Conservation (phyloP, 495 filamentous ascomycete species). For the Neohortaea acidophila region DNA sequence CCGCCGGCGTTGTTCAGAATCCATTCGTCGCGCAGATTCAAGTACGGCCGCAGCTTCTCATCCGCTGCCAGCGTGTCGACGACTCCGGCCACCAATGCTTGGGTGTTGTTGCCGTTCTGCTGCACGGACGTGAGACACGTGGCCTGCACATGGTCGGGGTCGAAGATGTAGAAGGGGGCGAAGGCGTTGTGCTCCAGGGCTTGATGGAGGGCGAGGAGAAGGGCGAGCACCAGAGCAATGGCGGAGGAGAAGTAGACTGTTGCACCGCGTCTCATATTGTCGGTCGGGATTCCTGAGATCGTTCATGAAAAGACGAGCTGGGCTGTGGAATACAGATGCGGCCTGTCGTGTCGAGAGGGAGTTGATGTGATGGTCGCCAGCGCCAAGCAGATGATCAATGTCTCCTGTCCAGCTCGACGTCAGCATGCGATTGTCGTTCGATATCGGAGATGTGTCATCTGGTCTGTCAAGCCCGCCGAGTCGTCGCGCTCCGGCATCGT, state of each 20-base stretch:
- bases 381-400: too few relatives aligned
- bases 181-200: conserved; percentile 22
- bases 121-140: conserved; percentile 48
- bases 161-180: conserved; percentile 64
- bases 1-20: conserved; percentile 42
- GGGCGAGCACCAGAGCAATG: not conserved
- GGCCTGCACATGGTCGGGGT: conserved; percentile 49
- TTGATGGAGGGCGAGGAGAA: not conserved
- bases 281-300: too few relatives aligned
- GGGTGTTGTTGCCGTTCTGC: conserved; percentile 57
- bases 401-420: too few relatives aligned
- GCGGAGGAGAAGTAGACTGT: not conserved
- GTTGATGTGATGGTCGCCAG: too few relatives aligned
- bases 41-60: conserved; percentile 21
- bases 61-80: conserved; percentile 30
- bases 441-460: too few relatives aligned
- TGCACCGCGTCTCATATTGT: not conserved
- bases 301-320: too few relatives aligned
- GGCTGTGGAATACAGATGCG: too few relatives aligned
- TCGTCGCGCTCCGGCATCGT: too few relatives aligned
- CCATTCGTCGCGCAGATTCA: conserved; percentile 50
- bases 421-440: too few relatives aligned
- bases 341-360: too few relatives aligned
- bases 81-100: conserved; percentile 51
- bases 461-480: too few relatives aligned